Evolutionary conservation across 2,329 filamentous ascomycete genomes (phyloP), one percentile per base, ranked within the genome.

Genomic region (Claviceps arundinis): DNA sequence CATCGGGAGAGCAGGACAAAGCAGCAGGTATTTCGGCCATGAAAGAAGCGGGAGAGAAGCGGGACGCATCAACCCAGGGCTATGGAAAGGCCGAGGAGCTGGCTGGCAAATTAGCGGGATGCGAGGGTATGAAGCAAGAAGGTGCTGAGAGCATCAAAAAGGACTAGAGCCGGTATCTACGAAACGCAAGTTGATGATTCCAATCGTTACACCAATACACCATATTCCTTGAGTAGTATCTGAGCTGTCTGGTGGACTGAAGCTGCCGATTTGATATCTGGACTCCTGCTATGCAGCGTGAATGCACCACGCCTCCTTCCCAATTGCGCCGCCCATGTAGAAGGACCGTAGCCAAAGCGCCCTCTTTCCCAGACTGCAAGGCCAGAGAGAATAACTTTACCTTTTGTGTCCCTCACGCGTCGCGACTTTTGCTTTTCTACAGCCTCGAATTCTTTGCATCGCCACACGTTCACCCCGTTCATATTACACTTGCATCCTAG

Each of bases 91-190:
- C 73, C 2, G 84, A 88, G 63, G 78, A 86, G 69, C 61, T 81
- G 47, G 77, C 80, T 0, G 84, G 84, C 5, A 78, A 77, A 60
- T 66, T 76, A 0, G 75, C 79, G 0, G 83, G 84, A 0, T 87
- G 84, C 57, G 79, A 84, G 64, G 84, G 84, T 0, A 87, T 87
- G 84, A 69, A 77, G 65, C 73, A 74, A 51, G 81, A 85, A 64
- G 82, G 81, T 0, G 71, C 68, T 14, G 73, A 70, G 17, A 82
- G 77, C 60, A 67, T 64, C 51, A 67, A 64, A 55, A 62, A 67
- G 51, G 59, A 61, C 34, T 59, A 58, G 42, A 59, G 19, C 19
- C 17, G 17, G 2, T 37, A 37, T 9, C 14, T 5, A 47, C 5
- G 42, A 44, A 38, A 38, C 26, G 26, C 8, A 30, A 9, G 26